phyloP scores from a whole-genome alignment of 2,329 filamentous ascomycete genomes.

The Capronia epimyces region DNA sequence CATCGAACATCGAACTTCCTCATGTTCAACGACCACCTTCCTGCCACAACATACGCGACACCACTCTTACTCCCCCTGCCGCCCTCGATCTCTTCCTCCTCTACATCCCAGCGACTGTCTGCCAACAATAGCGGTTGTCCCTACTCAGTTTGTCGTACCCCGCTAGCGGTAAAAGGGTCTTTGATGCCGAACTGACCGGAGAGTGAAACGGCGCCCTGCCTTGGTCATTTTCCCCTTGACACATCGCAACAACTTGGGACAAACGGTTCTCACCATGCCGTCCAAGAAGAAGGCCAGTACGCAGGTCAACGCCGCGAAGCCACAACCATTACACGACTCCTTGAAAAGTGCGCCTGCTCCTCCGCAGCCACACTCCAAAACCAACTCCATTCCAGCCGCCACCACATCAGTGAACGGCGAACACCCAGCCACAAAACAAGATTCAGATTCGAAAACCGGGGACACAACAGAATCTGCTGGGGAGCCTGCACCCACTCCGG shows the following conservation, averaged over 20 bases:
- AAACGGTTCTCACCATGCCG: conserved; percentile 22
- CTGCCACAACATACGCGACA: conserved; percentile 2
- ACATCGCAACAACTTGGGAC: background rate
- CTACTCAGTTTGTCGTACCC: conserved; percentile 17
- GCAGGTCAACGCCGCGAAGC: conserved; percentile 15
- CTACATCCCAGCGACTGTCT: background rate
- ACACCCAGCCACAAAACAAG: conserved; percentile 27
- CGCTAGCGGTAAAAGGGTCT: conserved; percentile 14
- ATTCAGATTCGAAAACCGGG: conserved; percentile 30
- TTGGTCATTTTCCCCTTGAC: conserved; percentile 3
- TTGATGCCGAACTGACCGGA: conserved; percentile 20
- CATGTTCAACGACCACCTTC: conserved; percentile 11
- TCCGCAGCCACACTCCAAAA: conserved; percentile 9
- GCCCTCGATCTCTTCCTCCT: conserved; percentile 1
- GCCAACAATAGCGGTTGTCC: background rate
- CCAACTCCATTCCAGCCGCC: conserved; percentile 10
- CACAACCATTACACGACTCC: conserved; percentile 12
- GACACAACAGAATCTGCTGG: conserved; percentile 30
- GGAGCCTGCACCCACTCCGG: conserved; percentile 33
- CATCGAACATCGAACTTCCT: conserved; percentile 9
- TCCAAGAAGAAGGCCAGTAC: conserved; percentile 27
- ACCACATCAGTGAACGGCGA: conserved; percentile 27
- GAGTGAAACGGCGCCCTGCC: conserved; percentile 9
- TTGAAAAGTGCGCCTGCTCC: conserved; percentile 17
- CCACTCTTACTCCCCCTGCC: background rate